Evolutionary conservation across 2,329 filamentous ascomycete genomes (phyloP), one percentile per base, ranked within the genome.

Genomic region (Microcyclosporella mali): DNA sequence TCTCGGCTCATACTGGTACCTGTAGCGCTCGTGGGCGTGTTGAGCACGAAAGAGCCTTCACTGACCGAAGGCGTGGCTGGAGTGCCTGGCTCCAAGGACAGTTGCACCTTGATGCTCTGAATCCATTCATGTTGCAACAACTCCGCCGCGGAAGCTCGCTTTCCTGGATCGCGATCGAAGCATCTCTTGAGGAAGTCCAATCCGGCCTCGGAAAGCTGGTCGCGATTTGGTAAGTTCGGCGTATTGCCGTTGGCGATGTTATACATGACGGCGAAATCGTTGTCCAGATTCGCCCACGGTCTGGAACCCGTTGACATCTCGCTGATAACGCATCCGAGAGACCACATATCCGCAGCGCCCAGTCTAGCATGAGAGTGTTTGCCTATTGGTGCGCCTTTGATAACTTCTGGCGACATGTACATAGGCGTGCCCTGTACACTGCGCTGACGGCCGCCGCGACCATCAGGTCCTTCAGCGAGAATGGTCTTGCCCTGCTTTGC

Each of bases 211-310:
- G 85, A 92, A 51, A 98, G 77, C 66, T 97, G 90, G 40, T 97
- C 90, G 1, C 72, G 64, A 1, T 79, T 75, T 1, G 92, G 92
- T 43, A 95, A 74, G 61, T 88, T 84, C 4, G 92, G 92, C 37
- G 88, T 85, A 57, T 95, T 94, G 52, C 92, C 92, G 63, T 95
- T 90, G 1, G 92, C 92, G 60, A 98, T 98, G 71, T 97, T 97
- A 75, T 95, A 98, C 92, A 98, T 98, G 70, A 98, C 97, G 32
- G 92, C 92, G 88, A 89, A 98, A 66, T 98, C 92, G 62, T 98
- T 98, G 70, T 98, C 92, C 35, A 97, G 80, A 52, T 84, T 88
- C 18, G 88, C 88, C 92, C 92, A 98, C 1, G 92, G 92, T 12
- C 90, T 81, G 49, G 88, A 80, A 15, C 92, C 92, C 0, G 92